A percentile compares a stretch with the other conserved stretches of the same genome.
Conservation (phyloP, 83 land plant species). For the Picea engelmannii region DNA sequence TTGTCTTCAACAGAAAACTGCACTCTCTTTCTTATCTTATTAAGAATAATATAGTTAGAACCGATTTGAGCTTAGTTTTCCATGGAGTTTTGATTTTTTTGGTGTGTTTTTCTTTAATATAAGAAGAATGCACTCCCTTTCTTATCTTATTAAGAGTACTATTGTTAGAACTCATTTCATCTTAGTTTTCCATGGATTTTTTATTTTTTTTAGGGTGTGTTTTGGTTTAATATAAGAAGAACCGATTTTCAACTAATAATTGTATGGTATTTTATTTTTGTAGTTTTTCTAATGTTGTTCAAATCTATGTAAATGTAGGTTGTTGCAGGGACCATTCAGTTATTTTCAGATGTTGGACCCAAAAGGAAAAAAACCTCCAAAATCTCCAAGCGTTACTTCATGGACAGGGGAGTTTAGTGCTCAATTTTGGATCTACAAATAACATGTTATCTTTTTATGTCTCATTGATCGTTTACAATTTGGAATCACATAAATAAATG, state of each 20-base stretch:
- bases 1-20: too few species aligned
- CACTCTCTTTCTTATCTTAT: too few species aligned
- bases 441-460: not conserved
- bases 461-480: too few species aligned
- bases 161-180: not conserved
- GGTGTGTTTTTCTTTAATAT: too few species aligned
- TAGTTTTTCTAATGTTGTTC: too few species aligned
- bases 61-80: too few species aligned
- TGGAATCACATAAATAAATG: too few species aligned
- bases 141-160: not conserved
- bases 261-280: too few species aligned
- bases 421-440: conserved; percentile 1
- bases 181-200: not conserved
- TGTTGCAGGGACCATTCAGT: conserved; percentile 21
- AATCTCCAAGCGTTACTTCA: not conserved
- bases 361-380: conserved; percentile 29
- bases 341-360: conserved; percentile 34
- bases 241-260: too few species aligned
- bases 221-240: too few species aligned
- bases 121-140: not conserved
- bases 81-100: too few species aligned
- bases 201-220: not conserved
- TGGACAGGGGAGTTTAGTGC: not conserved
- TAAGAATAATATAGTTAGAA: too few species aligned
- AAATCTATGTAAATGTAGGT: conserved; percentile 9